These are phyloP conservation scores for Phytophthora sp. DNA, from an alignment of 352 stramenopile genomes.

Conservation along the genomic window DNA sequence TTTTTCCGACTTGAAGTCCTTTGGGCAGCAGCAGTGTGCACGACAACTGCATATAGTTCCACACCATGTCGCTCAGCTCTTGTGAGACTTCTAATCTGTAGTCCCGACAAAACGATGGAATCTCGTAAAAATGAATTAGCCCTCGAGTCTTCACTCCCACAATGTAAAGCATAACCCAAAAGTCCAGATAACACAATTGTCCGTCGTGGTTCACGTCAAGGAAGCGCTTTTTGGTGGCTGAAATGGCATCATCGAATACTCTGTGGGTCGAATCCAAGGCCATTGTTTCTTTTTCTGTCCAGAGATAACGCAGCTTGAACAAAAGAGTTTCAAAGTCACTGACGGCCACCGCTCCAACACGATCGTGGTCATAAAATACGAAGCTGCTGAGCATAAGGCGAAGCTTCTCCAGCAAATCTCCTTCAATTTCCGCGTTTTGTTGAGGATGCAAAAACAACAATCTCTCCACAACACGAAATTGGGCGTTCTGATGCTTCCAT, in stretches of 20 bases:
- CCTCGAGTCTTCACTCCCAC: conserved; percentile 57
- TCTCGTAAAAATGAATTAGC: conserved; percentile 69
- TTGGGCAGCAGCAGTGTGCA: conserved; percentile 62
- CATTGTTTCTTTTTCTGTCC: conserved; percentile 51
- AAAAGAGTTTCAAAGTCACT: conserved; percentile 64
- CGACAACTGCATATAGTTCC: conserved; percentile 66
- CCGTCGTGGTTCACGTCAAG: conserved; percentile 61
- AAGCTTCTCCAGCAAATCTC: conserved; percentile 55
- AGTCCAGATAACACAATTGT: conserved; percentile 80
- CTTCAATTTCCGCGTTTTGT: conserved; percentile 19
- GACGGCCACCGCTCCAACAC: conserved; percentile 49
- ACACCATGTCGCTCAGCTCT: conserved; percentile 51
- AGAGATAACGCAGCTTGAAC: conserved; percentile 66
- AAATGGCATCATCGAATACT: conserved; percentile 64
- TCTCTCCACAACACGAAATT: conserved; percentile 58
- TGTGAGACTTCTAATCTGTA: conserved; percentile 79
- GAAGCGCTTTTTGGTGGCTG: conserved; percentile 55
- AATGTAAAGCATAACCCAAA: conserved; percentile 87
- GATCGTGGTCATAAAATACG: conserved; percentile 75
- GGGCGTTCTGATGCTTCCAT: conserved; percentile 69
- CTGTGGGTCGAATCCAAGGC: conserved; percentile 13
- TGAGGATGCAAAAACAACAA: conserved; percentile 53
- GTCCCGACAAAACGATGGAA: conserved; percentile 74
- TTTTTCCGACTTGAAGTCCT: conserved; percentile 59
- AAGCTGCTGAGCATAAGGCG: conserved; percentile 74